A percentile compares a stretch with the other conserved stretches of the same genome.
phyloP scores from a whole-genome alignment of 106 monocot genomes.

The Allium cepa region DNA sequence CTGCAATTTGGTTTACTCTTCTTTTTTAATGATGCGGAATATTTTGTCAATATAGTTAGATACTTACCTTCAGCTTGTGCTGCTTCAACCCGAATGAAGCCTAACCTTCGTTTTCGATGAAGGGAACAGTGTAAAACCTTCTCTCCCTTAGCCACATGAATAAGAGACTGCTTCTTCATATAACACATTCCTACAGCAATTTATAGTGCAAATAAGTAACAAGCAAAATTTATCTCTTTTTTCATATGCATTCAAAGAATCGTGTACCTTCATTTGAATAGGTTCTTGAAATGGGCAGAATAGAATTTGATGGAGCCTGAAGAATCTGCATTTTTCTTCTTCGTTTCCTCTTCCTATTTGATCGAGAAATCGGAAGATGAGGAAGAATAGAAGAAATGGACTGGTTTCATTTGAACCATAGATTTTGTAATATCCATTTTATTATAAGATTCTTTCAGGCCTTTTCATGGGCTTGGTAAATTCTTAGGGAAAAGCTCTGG shows the following conservation, averaged over 20 bases:
- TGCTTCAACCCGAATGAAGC: not conserved
- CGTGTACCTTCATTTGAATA: conserved; percentile 3
- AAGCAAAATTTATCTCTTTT: too few species aligned
- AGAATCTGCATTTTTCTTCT: conserved; percentile 15
- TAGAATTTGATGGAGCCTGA: conserved; percentile 7
- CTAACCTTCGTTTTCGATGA: not conserved
- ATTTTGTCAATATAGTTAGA: not conserved
- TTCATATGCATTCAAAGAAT: too few species aligned
- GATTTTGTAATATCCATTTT: conserved; percentile 5
- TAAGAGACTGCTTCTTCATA: conserved; percentile 1
- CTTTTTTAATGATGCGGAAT: not conserved
- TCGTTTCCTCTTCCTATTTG: not conserved
- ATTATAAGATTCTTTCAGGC: too few species aligned
- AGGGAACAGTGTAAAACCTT: not conserved
- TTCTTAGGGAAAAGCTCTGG: too few species aligned
- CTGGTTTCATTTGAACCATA: conserved; percentile 1
- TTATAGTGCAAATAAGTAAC: not conserved
- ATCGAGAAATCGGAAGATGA: not conserved
- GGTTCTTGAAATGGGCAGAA: not conserved
- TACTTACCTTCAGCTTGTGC: conserved; percentile 5
- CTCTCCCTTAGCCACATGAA: not conserved
- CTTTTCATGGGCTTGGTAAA: too few species aligned
- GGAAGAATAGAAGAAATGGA: not conserved
- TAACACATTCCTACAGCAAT: conserved; percentile 3
- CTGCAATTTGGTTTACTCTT: too few species aligned